Evolutionary conservation across 2,329 filamentous ascomycete genomes (phyloP).

Genomic region (Nectriaceae sp.): DNA sequence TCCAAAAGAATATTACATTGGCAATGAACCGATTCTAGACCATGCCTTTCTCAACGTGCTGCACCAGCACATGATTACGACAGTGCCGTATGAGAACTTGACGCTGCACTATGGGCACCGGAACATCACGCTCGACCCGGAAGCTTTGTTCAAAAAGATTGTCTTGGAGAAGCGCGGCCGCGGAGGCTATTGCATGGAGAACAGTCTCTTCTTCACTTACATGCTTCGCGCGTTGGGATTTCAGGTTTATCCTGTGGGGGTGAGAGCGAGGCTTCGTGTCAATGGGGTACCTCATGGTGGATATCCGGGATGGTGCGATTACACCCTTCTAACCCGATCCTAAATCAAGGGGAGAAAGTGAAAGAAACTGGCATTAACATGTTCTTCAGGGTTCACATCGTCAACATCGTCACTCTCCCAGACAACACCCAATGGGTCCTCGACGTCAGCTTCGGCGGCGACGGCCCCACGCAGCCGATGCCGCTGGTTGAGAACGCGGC

Average conservation of each 20-base stretch:
- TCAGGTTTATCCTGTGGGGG: constrained; percentile 57
- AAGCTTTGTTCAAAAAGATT: constrained; percentile 52
- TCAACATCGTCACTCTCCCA: constrained; percentile 60
- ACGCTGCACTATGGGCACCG: constrained; percentile 51
- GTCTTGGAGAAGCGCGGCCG: constrained; percentile 42
- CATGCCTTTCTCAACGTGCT: constrained; percentile 39
- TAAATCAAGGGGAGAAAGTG: not conserved
- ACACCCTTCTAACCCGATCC: constrained; percentile 13
- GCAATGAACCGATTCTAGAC: constrained; percentile 28
- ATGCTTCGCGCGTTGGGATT: constrained; percentile 55
- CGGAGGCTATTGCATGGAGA: constrained; percentile 65
- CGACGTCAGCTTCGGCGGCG: constrained; percentile 67
- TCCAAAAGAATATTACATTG: constrained; percentile 28
- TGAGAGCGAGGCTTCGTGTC: constrained; percentile 44
- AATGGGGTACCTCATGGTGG: constrained; percentile 41
- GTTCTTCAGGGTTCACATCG: constrained; percentile 52
- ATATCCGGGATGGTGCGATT: constrained; percentile 48
- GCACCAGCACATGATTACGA: constrained; percentile 49
- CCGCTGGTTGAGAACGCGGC: constrained; percentile 47
- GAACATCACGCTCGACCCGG: constrained; percentile 44
- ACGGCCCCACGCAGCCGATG: constrained; percentile 60
- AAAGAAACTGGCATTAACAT: not conserved
- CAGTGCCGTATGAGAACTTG: constrained; percentile 59
- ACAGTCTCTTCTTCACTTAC: constrained; percentile 55
- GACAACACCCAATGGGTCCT: constrained; percentile 51